Evolutionary conservation across 345 rosid species (phyloP), one percentile per base, ranked within the genome.

Genomic region (Cardiospermum halicacabum): DNA sequence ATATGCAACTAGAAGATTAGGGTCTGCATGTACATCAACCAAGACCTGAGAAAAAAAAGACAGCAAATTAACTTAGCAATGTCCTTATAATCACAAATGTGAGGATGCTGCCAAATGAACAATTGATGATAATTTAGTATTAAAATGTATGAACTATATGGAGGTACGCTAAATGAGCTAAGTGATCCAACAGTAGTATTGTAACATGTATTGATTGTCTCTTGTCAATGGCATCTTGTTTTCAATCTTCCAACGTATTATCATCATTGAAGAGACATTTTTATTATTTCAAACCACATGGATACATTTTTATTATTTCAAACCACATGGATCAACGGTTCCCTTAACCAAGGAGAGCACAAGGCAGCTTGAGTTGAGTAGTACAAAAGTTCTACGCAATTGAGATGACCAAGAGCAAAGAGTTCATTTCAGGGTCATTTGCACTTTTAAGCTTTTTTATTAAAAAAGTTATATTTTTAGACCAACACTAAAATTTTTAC

Each of bases 1-100:
- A 60, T 88, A 93, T 60, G 98, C 82, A 66, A 90, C 97, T 25
- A 88, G 78, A 69, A 90, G 78, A 67, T 84, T 82, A 3, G 96
- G 97, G 53, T 88, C 91, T 0, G 80, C 75, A 18, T 84, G 78
- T 4, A 80, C 90, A 70, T 93, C 85, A 18, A 93, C 98, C 79
- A 90, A 74, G 72, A 86, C 87, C 97, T 92, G 87, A 32, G 32
- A 68, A 70, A 58, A 54, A 64, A 54, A 64, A 48, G 0, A 30
- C 32, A 67, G 39, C 58, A 62, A 53, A 50, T 19, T 15, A 16
- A 12, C 65, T 70, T 53, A 58, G 25, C 6, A 2, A 39, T 39
- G 19, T 47, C 8, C 51, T 58, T 37, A 21, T 58, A 8, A 36
- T 22, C 19, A 49, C 45, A 58, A 5, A 39, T 37, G 21, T 11